Evolutionary conservation across 2,329 filamentous ascomycete species (phyloP).

Genomic region (Alternaria burnsii): DNA sequence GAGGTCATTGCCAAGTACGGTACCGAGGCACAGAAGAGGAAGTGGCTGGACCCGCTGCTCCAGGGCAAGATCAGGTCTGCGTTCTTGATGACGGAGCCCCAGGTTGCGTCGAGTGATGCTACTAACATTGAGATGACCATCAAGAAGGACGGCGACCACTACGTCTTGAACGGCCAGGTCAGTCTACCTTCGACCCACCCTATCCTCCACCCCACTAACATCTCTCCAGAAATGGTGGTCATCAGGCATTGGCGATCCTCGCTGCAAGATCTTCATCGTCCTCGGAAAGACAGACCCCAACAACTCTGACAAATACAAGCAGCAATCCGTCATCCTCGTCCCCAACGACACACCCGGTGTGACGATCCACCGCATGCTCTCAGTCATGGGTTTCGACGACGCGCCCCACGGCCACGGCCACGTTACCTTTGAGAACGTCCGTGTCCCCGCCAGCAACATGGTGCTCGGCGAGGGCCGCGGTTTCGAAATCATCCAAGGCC

Average conservation of each 20-base stretch:
- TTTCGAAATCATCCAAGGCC: constrained; percentile 98
- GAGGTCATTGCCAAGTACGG: constrained; percentile 93
- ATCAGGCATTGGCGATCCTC: constrained; percentile 89
- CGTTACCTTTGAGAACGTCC: constrained; percentile 86
- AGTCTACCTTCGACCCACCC: constrained; percentile 25
- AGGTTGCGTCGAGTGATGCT: constrained; percentile 87
- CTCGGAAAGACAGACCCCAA: constrained; percentile 90
- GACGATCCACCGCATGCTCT: constrained; percentile 92
- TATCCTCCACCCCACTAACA: constrained; percentile 48
- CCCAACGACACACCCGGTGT: constrained; percentile 82
- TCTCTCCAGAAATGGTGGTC: constrained; percentile 98
- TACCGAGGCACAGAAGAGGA: constrained; percentile 81
- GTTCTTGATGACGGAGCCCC: constrained; percentile 93
- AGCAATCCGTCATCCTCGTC: constrained; percentile 93
- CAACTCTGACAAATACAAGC: constrained; percentile 80
- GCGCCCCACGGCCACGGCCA: constrained; percentile 98
- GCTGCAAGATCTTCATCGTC: constrained; percentile 93
- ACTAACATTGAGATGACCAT: constrained; percentile 91
- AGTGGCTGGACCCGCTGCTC: constrained; percentile 84
- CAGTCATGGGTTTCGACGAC: constrained; percentile 95
- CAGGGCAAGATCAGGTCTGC: constrained; percentile 87
- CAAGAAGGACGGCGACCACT: constrained; percentile 82
- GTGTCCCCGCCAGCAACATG: constrained; percentile 83
- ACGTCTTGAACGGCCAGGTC: constrained; percentile 87
- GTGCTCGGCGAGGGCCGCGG: constrained; percentile 92